phyloP scores from a whole-genome alignment of 2,329 filamentous ascomycete genomes.

The Cladorrhinum sp. region DNA sequence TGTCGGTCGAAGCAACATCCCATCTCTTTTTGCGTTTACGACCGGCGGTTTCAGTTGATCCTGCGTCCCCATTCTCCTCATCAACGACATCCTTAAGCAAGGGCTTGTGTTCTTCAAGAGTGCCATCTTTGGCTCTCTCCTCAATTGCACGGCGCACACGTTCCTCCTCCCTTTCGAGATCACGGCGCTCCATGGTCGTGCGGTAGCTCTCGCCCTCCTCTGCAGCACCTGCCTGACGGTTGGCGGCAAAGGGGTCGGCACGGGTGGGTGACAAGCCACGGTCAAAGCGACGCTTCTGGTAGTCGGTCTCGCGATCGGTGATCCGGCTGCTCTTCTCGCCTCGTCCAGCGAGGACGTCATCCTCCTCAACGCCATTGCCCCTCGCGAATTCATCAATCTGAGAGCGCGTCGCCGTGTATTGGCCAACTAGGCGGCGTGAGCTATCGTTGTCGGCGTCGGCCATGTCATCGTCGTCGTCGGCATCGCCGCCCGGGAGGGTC shows the following conservation, averaged over 20 bases:
- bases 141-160: constrained; percentile 77
- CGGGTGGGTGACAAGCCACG: constrained; percentile 82
- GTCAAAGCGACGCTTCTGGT: constrained; percentile 92
- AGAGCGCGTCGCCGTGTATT: constrained; percentile 89
- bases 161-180: constrained; percentile 91
- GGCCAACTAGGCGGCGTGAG: constrained; percentile 78
- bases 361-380: constrained; percentile 83
- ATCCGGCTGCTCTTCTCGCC: constrained; percentile 89
- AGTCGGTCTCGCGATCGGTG: constrained; percentile 89
- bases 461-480: constrained; percentile 77
- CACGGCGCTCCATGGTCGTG: constrained; percentile 85
- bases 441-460: constrained; percentile 67
- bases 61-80: constrained; percentile 71
- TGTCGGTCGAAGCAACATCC: constrained; percentile 70
- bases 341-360: constrained; percentile 79
- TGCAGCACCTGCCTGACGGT: constrained; percentile 63
- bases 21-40: constrained; percentile 92
- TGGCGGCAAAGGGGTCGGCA: constrained; percentile 79
- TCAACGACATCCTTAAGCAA: constrained; percentile 71
- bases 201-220: constrained; percentile 79
- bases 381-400: constrained; percentile 93
- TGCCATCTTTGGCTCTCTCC: constrained; percentile 62
- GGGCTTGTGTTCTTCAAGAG: constrained; percentile 66
- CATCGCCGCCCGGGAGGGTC: constrained; percentile 77
- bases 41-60: constrained; percentile 62